Conservation (phyloP, 192 early-diverging fungal species). For the Gaertneriomyces sp. region DNA sequence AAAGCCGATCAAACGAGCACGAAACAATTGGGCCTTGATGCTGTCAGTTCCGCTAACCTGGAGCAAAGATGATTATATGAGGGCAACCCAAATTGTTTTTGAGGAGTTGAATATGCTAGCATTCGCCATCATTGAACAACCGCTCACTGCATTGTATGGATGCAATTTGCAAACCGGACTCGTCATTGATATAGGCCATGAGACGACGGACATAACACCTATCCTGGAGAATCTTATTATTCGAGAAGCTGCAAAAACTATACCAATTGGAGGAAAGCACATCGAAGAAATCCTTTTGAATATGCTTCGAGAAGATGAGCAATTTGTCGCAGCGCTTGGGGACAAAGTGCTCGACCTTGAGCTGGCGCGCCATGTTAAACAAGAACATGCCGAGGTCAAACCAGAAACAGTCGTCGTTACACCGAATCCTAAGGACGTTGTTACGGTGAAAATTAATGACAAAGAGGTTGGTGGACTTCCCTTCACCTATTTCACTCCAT, state of each 20-base stretch:
- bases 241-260: constrained; percentile 51
- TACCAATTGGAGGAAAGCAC: constrained; percentile 67
- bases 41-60: constrained; percentile 77
- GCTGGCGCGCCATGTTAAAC: constrained; percentile 28
- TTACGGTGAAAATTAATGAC: constrained; percentile 26
- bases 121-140: constrained; percentile 78
- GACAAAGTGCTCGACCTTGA: constrained; percentile 14
- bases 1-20: constrained; percentile 59
- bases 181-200: constrained; percentile 89
- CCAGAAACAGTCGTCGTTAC: background rate
- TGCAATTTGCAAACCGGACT: constrained; percentile 73
- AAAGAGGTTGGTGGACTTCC: constrained; percentile 24
- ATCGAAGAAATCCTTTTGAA: constrained; percentile 63
- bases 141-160: constrained; percentile 77
- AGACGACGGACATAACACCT: constrained; percentile 73
- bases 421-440: constrained; percentile 11
- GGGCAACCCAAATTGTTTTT: constrained; percentile 83
- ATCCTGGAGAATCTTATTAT: constrained; percentile 74
- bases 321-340: constrained; percentile 47
- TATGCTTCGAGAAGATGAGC: constrained; percentile 54
- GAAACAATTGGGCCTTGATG: constrained; percentile 75
- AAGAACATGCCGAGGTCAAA: constrained; percentile 28
- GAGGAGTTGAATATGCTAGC: constrained; percentile 86
- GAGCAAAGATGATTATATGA: constrained; percentile 76
- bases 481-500: background rate